Base-by-base conservation (phyloP, 2,329 filamentous ascomycete genomes). In the Pestalotiopsis sp. region DNA sequence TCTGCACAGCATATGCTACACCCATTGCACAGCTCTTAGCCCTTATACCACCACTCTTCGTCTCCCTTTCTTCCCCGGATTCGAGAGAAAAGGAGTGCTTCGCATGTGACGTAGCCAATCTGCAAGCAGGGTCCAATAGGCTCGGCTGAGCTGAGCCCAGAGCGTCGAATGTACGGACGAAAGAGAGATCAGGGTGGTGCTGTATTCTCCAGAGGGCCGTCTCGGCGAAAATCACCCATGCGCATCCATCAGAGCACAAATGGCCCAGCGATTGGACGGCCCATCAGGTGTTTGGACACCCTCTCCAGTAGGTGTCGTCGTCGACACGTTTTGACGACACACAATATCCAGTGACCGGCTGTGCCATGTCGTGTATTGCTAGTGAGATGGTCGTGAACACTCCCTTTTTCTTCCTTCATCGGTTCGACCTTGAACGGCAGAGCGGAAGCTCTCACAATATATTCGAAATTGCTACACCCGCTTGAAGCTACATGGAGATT, bases 71-170 rank as follows among this genome's bases (percentile, higher is more conserved):
- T 52, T 23, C 45, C 45, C 57, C 57, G 11, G 57, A 59, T n/a
- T 59, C 25, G 13, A 17, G 20, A 52, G 14, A 52, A n/a, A n/a
- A 17, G 31, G 31, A 36, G 25, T 9, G 23, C 23, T 59, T 59
- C 20, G 1, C 20, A 13, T 59, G 23, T 59, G 57, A 59, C 57
- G 57, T 59, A 59, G 57, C 57, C 25, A 36, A 36, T 13, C 20
- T 59, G 57, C 57, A 59, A 59, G 57, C 57, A 59, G 57, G 20
- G 57, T 59, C 57, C 57, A 59, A 59, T 59, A 59, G 57, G 57
- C 57, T 36, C 57, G 23, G 57, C 27, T 23, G 57, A 27, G 12
- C 11, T 23, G 57, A 27, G 12, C 11, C n/a, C 9, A 59, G 14
- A 27, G 57, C 14, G 12, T 52, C 23, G 3, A 27, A 14, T 36